Base-by-base conservation (phyloP, 1,284 basidiomycete genomes). In the Kwoniella shivajii region DNA sequence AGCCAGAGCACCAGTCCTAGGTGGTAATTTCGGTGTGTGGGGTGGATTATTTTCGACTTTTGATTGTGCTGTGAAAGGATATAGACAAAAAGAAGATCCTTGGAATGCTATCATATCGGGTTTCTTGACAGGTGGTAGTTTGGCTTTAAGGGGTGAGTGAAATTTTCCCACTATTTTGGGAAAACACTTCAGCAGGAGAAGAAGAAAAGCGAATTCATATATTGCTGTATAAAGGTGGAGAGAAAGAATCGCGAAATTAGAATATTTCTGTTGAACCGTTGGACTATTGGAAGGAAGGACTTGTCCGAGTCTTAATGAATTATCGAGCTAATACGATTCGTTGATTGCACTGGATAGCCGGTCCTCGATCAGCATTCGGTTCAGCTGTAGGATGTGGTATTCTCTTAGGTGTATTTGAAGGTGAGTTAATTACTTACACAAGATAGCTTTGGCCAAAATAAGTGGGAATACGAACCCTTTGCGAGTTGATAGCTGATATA, bases 21-120 rank as follows among this genome's bases (percentile, higher is more conserved):
- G 95, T 51, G 94, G 94, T 29, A 96, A 97, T 82, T 97, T 97
- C 76, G 94, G 94, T 72, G 88, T 97, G 18, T 98, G 94, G 94
- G 95, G 95, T 76, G 92, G 92, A 66, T 89, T 95, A 86, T 95
- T 94, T 77, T 95, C 91, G 33, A 89, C 92, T 24, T 99, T 94
- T 69, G 96, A 99, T 79, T 99, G 96, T 78, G 92, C 92, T 1
- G 90, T 99, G 63, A 98, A 99, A 79, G 93, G 93, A 10, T 90
- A 86, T 81, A 83, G 96, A 73, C 95, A 99, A 82, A 99, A 99
- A 78, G 96, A 99, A 79, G 96, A 99, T 78, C 90, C 94, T 50
- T 99, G 94, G 93, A 99, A 99, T 77, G 93, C 93, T 39, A 98
- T 99, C 73, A 89, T 96, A 55, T 92, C 95, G 44, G 95, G 96